phyloP scores from a whole-genome alignment of 768 basidiomycete species.

The Amanita rimosa region DNA sequence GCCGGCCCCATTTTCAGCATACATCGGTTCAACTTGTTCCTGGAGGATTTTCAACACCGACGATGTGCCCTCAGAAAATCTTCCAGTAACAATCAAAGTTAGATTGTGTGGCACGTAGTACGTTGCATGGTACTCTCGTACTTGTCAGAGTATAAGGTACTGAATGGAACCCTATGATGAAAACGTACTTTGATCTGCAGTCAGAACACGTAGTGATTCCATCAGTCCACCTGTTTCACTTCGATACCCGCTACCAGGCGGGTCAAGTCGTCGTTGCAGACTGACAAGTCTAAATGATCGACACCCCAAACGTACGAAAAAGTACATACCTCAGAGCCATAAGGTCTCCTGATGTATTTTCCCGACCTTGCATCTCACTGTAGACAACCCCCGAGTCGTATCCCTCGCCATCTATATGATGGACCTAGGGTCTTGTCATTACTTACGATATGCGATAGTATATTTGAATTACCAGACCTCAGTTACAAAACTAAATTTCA shows the following conservation, averaged over 20 bases:
- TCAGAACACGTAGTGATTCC: slow-evolving; percentile 78
- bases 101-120: slow-evolving; percentile 95
- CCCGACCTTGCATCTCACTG: slow-evolving; percentile 92
- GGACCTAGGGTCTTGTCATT: slow-evolving; percentile 43
- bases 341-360: slow-evolving; percentile 86
- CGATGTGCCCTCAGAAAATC: slow-evolving; percentile 62
- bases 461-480: slow-evolving; percentile 29
- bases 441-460: neutral
- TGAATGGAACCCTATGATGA: slow-evolving; percentile 2
- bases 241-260: slow-evolving; percentile 75
- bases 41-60: slow-evolving; percentile 79
- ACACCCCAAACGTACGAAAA: neutral
- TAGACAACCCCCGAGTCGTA: slow-evolving; percentile 95
- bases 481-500: slow-evolving; percentile 36
- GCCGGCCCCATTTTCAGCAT: slow-evolving; percentile 55
- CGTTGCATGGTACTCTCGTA: slow-evolving; percentile 77
- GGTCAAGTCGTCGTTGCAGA: slow-evolving; percentile 72
- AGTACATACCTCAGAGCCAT: slow-evolving; percentile 70
- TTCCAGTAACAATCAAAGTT: slow-evolving; percentile 81
- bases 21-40: slow-evolving; percentile 69
- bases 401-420: slow-evolving; percentile 86
- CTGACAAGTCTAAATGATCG: slow-evolving; percentile 25
- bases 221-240: slow-evolving; percentile 97
- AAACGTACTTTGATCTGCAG: slow-evolving; percentile 73
- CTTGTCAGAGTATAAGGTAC: slow-evolving; percentile 25